A percentile compares a stretch with the other conserved stretches of the same genome.
These are phyloP conservation scores for Heteromeles arbutifolia DNA, from an alignment of 306 rosid genomes.

Conservation along the genomic window DNA sequence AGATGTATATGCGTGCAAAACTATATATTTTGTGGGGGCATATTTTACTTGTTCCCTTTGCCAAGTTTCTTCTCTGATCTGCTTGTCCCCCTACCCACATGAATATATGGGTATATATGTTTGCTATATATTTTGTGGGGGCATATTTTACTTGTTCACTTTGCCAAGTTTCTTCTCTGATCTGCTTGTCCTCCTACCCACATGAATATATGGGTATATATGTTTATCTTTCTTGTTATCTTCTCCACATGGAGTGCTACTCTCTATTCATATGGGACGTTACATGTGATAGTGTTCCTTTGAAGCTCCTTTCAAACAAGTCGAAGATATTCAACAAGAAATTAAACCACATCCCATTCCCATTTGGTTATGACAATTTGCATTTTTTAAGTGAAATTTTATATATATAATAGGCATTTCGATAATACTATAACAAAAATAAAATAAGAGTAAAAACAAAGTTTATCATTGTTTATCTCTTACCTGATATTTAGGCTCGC, in stretches of 20 bases:
- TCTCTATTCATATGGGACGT: not conserved
- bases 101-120: slow-evolving; percentile 1
- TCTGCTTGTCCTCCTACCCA: not conserved
- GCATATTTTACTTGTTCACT: slow-evolving; percentile 10
- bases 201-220: slow-evolving; percentile 9
- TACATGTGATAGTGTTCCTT: slow-evolving; percentile 31
- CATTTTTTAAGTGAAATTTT: too few species aligned
- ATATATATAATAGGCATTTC: not conserved
- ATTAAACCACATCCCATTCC: not conserved
- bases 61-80: slow-evolving; percentile 9
- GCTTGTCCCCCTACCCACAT: slow-evolving; percentile 3
- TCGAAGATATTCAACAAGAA: not conserved
- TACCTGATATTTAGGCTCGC: too few species aligned
- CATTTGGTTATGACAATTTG: not conserved
- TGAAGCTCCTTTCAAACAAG: not conserved
- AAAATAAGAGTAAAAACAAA: too few species aligned
- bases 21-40: slow-evolving; percentile 29
- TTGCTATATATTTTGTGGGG: too few species aligned
- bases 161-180: slow-evolving; percentile 12
- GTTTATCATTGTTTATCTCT: too few species aligned
- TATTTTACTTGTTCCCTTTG: slow-evolving; percentile 13
- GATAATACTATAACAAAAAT: too few species aligned
- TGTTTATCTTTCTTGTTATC: not conserved
- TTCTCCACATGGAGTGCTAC: slow-evolving; percentile 9
- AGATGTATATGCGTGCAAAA: slow-evolving; percentile 4